Percentiles rank a stretch among this genome's conserved stretches.
phyloP scores from a whole-genome alignment of 371 early-diverging fungal species.

The Gilbertella persicaria region DNA sequence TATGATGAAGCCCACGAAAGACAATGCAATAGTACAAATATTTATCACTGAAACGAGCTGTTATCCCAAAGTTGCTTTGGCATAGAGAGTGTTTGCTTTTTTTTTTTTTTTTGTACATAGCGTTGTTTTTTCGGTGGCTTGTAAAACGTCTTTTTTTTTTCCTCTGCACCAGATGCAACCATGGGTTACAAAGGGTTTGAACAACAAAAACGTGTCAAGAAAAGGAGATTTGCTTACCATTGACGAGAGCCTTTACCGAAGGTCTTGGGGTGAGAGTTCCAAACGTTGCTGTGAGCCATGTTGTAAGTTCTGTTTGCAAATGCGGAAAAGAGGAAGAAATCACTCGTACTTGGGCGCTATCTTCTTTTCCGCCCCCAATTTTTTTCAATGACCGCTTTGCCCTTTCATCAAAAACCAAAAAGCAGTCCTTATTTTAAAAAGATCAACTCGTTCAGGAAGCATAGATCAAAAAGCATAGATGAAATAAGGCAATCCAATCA shows the following conservation, averaged over 20 bases:
- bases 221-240: conserved; percentile 65
- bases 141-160: conserved; percentile 5
- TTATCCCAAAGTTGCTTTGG: too few relatives aligned
- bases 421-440: too few relatives aligned
- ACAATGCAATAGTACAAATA: too few relatives aligned
- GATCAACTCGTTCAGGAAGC: too few relatives aligned
- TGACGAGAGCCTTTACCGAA: conserved; percentile 99
- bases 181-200: conserved; percentile 1
- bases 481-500: too few relatives aligned
- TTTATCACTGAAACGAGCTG: too few relatives aligned
- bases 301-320: conserved; percentile 36
- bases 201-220: not conserved
- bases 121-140: conserved; percentile 21
- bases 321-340: conserved; percentile 26
- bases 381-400: not conserved
- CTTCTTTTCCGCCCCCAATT: too few relatives aligned
- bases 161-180: not conserved
- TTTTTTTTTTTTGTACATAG: not conserved
- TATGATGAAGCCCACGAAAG: too few relatives aligned
- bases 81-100: not conserved
- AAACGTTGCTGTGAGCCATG: conserved; percentile 95
- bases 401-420: too few relatives aligned
- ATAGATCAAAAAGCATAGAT: too few relatives aligned
- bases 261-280: conserved; percentile 95
- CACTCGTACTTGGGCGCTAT: too few relatives aligned